phyloP scores from a whole-genome alignment of 2,329 filamentous ascomycete species.

The Diaporthe longicolla region DNA sequence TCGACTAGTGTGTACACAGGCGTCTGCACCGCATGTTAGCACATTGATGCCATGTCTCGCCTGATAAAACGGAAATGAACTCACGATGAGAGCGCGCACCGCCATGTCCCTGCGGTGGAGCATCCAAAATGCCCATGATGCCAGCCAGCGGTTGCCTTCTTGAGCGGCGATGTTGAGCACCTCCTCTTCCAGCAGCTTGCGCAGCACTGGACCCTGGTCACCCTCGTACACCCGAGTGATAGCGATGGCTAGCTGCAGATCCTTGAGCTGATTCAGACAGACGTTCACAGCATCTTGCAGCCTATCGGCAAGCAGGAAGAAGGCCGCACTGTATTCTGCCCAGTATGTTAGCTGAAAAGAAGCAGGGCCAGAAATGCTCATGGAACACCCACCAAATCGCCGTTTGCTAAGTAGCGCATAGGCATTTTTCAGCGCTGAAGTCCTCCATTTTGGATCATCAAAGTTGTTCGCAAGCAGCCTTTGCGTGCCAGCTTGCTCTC shows the following conservation, averaged over 20 bases:
- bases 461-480: conserved; percentile 93
- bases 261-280: conserved; percentile 87
- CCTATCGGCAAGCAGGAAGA: conserved; percentile 91
- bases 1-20: conserved; percentile 83
- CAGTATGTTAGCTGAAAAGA: conserved; percentile 59
- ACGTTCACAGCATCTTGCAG: conserved; percentile 89
- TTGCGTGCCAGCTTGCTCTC: conserved; percentile 85
- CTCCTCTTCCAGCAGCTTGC: conserved; percentile 82
- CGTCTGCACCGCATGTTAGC: conserved; percentile 65
- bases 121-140: conserved; percentile 97
- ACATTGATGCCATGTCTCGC: not conserved
- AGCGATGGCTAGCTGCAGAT: conserved; percentile 90
- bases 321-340: conserved; percentile 91
- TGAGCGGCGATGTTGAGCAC: conserved; percentile 82
- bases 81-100: conserved; percentile 84
- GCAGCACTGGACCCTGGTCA: conserved; percentile 81
- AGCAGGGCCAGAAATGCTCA: too few species aligned
- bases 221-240: conserved; percentile 91
- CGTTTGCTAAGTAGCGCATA: conserved; percentile 94
- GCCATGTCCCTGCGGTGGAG: conserved; percentile 85
- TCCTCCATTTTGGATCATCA: conserved; percentile 86
- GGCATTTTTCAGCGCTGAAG: conserved; percentile 92
- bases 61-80: conserved; percentile 48
- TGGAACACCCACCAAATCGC: conserved; percentile 76
- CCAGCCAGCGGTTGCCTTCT: conserved; percentile 92